Base-by-base conservation (phyloP, 2,329 filamentous ascomycete genomes). In the Xylariaceae sp. region DNA sequence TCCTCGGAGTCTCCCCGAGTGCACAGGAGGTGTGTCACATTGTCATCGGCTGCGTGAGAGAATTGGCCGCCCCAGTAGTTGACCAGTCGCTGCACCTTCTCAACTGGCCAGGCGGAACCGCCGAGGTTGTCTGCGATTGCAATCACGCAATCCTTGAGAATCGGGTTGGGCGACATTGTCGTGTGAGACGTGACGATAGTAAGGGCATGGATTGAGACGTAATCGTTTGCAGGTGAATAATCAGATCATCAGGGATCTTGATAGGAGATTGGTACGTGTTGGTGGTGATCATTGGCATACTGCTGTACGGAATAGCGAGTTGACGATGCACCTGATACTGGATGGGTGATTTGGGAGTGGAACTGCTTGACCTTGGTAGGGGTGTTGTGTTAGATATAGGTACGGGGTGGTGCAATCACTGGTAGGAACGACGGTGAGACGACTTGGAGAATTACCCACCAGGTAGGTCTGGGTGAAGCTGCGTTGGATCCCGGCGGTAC, bases 1-100 rank as follows among this genome's bases (percentile, higher is more conserved):
- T 74, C 69, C 57, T 79, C 77, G 68, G 83, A 91, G 15, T 85
- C 80, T 32, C 83, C 76, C 47, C 79, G 73, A 0, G 81, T 83
- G 50, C 83, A 81, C 19, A 96, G 76, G 0, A 96, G 72, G 69
- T 95, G 90, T 0, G 90, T 95, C 9, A 86, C 81, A 0, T 73
- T 63, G 0, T 74, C 67, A 22, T 74, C 75, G 16, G 89, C 70
- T 0, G 75, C 71, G 1, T 73, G 67, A 0, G 73, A 70, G 65
- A 84, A 86, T 1, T 53, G 68, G 1, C 87, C 90, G 6, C 81
- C 83, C 54, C 87, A 81, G 3, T 74, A 65, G 3, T 73, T 72
- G 9, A 89, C 77, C 88, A 89, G 95, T 37, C 74, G 73, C 34
- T 76, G 76, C 34, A 94, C 76, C 40, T 87, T 80, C 1, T 79